Conservation (phyloP, 805 yeast genomes). For the Osmozyma mogii region DNA sequence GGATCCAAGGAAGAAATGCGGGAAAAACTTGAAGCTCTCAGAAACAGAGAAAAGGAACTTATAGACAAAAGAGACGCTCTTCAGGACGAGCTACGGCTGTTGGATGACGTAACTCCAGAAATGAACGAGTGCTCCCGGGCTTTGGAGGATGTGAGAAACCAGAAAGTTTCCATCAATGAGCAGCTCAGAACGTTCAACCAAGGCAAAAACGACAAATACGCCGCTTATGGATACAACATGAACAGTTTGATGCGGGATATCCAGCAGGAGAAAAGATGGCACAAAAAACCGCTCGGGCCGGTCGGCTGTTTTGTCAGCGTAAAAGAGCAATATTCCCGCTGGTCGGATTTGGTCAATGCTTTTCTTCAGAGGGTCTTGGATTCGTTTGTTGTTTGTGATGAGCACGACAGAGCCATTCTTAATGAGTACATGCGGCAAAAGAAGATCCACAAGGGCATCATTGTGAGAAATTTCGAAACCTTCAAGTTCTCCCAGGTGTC, state of each 20-base stretch:
- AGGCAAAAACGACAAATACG: slow-evolving; percentile 24
- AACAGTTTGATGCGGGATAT: slow-evolving; percentile 36
- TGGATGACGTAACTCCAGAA: slow-evolving; percentile 5
- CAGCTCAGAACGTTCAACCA: slow-evolving; percentile 6
- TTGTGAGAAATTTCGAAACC: slow-evolving; percentile 47
- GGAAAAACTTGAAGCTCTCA: slow-evolving; percentile 9
- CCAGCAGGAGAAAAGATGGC: slow-evolving; percentile 21
- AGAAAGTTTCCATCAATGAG: slow-evolving; percentile 3
- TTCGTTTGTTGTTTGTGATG: slow-evolving; percentile 61
- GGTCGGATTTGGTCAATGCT: slow-evolving; percentile 57
- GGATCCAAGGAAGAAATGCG: slow-evolving; percentile 32
- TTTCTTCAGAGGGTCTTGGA: slow-evolving; percentile 42
- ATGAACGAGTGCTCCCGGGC: slow-evolving; percentile 8
- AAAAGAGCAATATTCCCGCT: slow-evolving; percentile 43
- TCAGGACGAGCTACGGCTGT: slow-evolving; percentile 4
- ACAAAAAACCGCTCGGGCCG: slow-evolving; percentile 68
- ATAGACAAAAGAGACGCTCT: slow-evolving; percentile 5
- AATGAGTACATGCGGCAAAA: slow-evolving; percentile 26
- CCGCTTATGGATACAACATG: slow-evolving; percentile 47
- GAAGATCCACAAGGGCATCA: slow-evolving; percentile 30
- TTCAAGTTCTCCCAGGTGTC: slow-evolving; percentile 44
- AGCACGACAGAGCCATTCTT: slow-evolving; percentile 43
- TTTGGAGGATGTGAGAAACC: slow-evolving; percentile 3
- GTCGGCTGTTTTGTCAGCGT: slow-evolving; percentile 56
- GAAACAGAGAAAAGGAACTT: slow-evolving; percentile 7